Base-by-base conservation (phyloP, 148 eudicot genomes). In the Gaultheria prostrata region DNA sequence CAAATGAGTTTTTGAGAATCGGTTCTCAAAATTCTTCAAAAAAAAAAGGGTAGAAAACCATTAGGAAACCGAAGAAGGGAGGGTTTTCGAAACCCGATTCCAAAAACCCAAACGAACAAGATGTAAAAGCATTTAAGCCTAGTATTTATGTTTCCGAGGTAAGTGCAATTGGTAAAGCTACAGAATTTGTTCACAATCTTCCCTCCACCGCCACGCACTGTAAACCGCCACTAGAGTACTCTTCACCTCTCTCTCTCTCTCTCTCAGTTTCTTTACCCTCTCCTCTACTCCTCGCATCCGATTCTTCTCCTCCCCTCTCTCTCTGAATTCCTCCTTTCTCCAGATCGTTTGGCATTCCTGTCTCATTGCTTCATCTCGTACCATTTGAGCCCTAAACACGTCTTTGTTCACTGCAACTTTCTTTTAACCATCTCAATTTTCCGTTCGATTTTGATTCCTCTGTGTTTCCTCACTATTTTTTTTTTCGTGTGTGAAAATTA, bases 271-370 rank as follows among this genome's bases (percentile, higher is more conserved):
- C 80, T 50, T 50, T 33, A 50, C 30, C 79, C 59, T 80, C 74
- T 26, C 56, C 48, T 69, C 28, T 33, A 81, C 83, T 81, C 76
- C 59, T 81, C 61, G 63, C 76, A 81, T 70, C 77, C 18, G 83
- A 81, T 81, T 81, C 83, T 17, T 3, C 39, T 65, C 39, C 67
- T 21, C 67, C 0, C 67, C 28, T 9, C 67, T 61, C 67, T n/a
- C 67, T 21, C 67, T 59, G 43, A 39, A 39, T 12, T 49, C 53
- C 11, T 12, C 3, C 56, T 51, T 13, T 1, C 56, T 51, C 56
- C 17, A 0, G 0, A 1, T 48, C 35, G 24, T 24, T 78, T 15
- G 0, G 54, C 35, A 4, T 53, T 46, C 35, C 69, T 33, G 45
- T 13, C 76, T 12, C 43, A 33, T 71, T 0, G 14, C 35, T 33